These are phyloP conservation scores for Mycena capillaripes DNA, from an alignment of 768 basidiomycete species.

Conservation along the genomic window DNA sequence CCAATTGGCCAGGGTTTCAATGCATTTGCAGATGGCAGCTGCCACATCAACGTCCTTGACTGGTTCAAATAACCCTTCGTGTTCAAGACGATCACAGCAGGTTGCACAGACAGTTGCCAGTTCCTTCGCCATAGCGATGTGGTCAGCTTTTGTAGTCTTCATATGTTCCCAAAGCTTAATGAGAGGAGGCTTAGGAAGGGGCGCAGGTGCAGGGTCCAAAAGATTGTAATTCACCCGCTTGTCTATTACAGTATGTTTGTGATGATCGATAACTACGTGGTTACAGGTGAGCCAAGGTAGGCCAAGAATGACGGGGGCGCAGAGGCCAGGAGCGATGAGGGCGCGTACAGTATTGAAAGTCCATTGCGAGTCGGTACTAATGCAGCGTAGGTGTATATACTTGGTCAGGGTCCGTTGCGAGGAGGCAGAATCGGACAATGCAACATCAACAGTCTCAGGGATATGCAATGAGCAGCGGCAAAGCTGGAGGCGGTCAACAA, in stretches of 20 bases:
- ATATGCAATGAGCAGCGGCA: not conserved
- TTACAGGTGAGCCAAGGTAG: not conserved
- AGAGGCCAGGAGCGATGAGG: not conserved
- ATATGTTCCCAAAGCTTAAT: not conserved
- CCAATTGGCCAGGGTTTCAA: not conserved
- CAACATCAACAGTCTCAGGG: not conserved
- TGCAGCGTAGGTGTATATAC: not conserved
- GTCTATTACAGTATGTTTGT: not conserved
- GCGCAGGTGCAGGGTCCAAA: too few relatives aligned
- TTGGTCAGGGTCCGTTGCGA: not conserved
- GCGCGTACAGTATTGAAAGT: not conserved
- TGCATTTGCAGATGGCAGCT: not conserved
- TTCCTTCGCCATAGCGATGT: not conserved
- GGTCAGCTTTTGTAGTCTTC: not conserved
- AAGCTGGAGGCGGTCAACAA: not conserved
- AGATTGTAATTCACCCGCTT: not conserved
- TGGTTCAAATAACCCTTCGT: not conserved
- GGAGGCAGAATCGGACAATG: not conserved
- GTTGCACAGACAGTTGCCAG: not conserved
- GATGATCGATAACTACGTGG: constrained; percentile 8
- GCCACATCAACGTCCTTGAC: not conserved
- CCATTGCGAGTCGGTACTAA: not conserved
- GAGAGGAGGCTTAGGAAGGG: too few relatives aligned
- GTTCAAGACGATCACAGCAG: not conserved
- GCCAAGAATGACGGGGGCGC: not conserved